phyloP scores from a whole-genome alignment of 1,284 basidiomycete genomes.

The Ustilago esculenta region DNA sequence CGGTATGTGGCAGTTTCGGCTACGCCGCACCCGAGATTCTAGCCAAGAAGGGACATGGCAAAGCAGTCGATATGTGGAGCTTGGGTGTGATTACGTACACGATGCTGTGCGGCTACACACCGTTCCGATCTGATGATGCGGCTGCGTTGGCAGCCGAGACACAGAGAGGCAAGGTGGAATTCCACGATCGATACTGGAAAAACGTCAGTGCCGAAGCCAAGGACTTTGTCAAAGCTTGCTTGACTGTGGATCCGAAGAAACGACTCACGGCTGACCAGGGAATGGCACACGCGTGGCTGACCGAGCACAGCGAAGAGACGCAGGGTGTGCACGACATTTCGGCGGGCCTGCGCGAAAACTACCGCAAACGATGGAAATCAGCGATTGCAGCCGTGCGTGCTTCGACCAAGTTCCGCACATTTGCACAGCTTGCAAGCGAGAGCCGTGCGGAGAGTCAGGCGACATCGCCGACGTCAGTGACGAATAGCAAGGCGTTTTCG shows the following conservation, averaged over 20 bases:
- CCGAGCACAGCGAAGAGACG: constrained; percentile 37
- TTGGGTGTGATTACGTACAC: constrained; percentile 90
- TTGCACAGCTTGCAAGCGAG: constrained; percentile 48
- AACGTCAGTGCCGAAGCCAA: constrained; percentile 84
- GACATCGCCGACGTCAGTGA: constrained; percentile 4
- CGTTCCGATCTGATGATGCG: constrained; percentile 86
- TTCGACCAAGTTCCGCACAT: constrained; percentile 60
- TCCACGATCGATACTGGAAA: constrained; percentile 87
- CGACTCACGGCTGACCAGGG: constrained; percentile 82
- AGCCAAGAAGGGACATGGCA: constrained; percentile 82
- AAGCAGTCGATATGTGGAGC: constrained; percentile 92
- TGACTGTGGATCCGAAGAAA: constrained; percentile 78
- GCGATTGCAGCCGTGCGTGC: constrained; percentile 66
- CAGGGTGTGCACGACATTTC: constrained; percentile 57
- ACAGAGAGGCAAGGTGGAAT: constrained; percentile 81
- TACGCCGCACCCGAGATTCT: constrained; percentile 91
- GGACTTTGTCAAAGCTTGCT: constrained; percentile 79
- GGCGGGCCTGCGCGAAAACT: constrained; percentile 65
- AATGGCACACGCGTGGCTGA: constrained; percentile 71
- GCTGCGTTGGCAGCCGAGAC: constrained; percentile 83
- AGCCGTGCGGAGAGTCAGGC: constrained; percentile 15
- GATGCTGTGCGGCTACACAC: constrained; percentile 69
- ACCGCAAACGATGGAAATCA: constrained; percentile 63
- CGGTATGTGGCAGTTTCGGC: constrained; percentile 87
- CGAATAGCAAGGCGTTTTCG: constrained; percentile 6